Base-by-base conservation (phyloP, 2,329 filamentous ascomycete species). In the Beauveria caledonica region DNA sequence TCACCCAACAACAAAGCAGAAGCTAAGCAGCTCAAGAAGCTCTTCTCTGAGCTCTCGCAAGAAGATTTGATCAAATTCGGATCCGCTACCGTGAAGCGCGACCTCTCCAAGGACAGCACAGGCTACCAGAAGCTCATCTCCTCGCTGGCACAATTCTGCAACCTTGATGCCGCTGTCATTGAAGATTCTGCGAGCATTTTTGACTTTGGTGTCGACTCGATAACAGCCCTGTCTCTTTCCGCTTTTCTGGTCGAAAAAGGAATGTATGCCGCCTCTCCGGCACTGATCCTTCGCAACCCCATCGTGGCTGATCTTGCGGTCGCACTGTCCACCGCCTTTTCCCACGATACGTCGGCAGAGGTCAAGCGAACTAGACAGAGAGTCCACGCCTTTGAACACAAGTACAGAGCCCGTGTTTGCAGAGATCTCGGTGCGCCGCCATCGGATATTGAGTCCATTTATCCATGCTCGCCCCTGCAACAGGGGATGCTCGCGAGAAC, bases 1-100 rank as follows among this genome's bases (percentile, higher is more conserved):
- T 95, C 90, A 1, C 77, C 89, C 7, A 97, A 96, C 71, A 96
- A 96, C 73, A 97, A 97, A 70, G 87, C 88, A 0, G 92, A 97
- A 67, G 79, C 80, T 7, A 93, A 88, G 67, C 77, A 79, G 40
- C 74, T 97, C 3, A 86, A 82, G 61, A 72, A 74, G 0, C 73
- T 95, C 1, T 96, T 93, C 67, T 73, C 81, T 10, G 74, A 76
- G 0, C 69, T 93, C 3, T 79, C 81, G 0, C 73, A 81, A 0
- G 82, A 85, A 39, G 77, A 86, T 9, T 74, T 95, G 21, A 84
- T 90, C 63, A 73, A 73, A 1, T 72, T 89, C 4, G 78, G 79
- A 1, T 67, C 72, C 33, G 63, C 72, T 60, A 64, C 48, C 2
- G 33, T 45, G 23, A 56, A 39, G 25, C 44, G 33, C 44, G 44